Evolutionary conservation across 805 yeast species (phyloP), one percentile per base, ranked within the genome.

Genomic region (Candida sithepensis): DNA sequence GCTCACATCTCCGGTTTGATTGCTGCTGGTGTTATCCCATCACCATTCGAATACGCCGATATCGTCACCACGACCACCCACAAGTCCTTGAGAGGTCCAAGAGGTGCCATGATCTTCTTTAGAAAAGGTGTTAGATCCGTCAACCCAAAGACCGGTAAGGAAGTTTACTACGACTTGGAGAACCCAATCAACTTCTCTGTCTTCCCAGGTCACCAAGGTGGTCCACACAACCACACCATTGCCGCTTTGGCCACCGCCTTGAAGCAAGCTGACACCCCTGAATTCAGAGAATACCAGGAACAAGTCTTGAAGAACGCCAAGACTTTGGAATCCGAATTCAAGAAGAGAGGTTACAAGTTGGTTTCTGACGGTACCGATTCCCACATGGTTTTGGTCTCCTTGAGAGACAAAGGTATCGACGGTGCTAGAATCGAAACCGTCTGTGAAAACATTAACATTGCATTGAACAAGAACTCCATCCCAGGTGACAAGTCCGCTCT

Each of bases 181-280:
- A 81, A 82, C 65, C 85, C 82, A 67, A 90, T 92, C 71, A 92
- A 92, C 79, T 92, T 92, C 66, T 88, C 97, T 28, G 98, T 92
- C 47, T 92, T 92, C 88, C 99, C 99, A 59, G 98, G 96, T 55
- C 98, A 92, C 70, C 99, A 92, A 77, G 99, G 99, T 76, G 99
- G 99, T 65, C 99, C 99, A 58, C 98, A 92, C 72, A 92, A 92
- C 75, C 97, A 92, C 72, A 92, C 98, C 60, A 92, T 92, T 64
- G 82, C 96, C 54, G 98, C 98, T 19, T 77, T 92, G 59, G 96
- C 98, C 28, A 92, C 90, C 48, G 98, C 98, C 34, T 79, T 92
- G 63, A 88, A 88, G 66, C 98, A 92, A 75, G 91, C 96, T 48
- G 74, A 80, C 44, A 77, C 92, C 41, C 96, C 96, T 34, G 97